A percentile compares a stretch with the other conserved stretches of the same genome.
phyloP scores from a whole-genome alignment of 768 basidiomycete genomes.

The Trametes punicea region DNA sequence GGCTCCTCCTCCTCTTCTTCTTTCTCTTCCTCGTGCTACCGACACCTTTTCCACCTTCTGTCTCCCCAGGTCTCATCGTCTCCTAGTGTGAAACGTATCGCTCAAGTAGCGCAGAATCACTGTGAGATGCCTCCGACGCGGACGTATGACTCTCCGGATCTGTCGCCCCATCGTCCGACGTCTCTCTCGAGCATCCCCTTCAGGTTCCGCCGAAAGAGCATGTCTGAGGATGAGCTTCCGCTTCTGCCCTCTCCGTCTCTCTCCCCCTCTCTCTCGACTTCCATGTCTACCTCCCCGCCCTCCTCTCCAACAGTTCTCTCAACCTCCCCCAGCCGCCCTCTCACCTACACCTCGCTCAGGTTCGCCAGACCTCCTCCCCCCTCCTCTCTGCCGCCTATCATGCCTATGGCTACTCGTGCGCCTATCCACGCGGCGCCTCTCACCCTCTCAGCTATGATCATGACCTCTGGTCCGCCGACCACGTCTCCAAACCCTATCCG shows the following conservation, averaged over 20 bases:
- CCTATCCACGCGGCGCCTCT: conserved; percentile 1
- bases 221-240: conserved; percentile 12
- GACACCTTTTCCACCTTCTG: not conserved
- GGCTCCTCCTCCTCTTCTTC: not conserved
- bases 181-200: conserved; percentile 16
- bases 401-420: conserved; percentile 8
- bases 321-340: conserved; percentile 8
- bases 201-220: conserved; percentile 21
- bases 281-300: conserved; percentile 11
- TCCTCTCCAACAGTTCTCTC: conserved; percentile 2
- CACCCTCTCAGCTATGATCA: not conserved
- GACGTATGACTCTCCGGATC: not conserved
- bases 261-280: conserved; percentile 9
- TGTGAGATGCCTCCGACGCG: conserved; percentile 5
- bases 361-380: conserved; percentile 7
- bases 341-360: not conserved
- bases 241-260: conserved; percentile 8
- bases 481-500: not conserved
- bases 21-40: conserved; percentile 5
- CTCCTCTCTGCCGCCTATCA: not conserved
- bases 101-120: not conserved
- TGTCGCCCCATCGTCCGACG: conserved; percentile 3
- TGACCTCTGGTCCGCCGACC: not conserved
- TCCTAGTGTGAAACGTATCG: not conserved
- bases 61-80: not conserved